Percentiles rank a stretch among this genome's conserved stretches.
phyloP scores from a whole-genome alignment of 2,329 filamentous ascomycete genomes.

The Davidsoniella virescens region DNA sequence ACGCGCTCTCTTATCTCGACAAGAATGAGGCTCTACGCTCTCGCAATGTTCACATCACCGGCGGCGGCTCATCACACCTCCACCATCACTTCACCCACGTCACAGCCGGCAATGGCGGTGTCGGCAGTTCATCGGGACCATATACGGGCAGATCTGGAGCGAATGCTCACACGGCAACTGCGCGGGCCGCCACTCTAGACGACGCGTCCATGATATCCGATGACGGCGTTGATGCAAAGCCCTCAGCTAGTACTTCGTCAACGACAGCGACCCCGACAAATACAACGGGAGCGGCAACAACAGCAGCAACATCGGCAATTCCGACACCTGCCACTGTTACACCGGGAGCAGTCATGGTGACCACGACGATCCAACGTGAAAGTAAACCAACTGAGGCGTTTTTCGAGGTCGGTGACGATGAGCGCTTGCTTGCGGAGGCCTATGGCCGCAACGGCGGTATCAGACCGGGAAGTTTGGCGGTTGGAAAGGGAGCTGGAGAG shows the following conservation, averaged over 20 bases:
- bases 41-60: not conserved
- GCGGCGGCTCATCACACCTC: not conserved
- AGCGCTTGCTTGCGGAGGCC: constrained; percentile 6
- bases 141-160: not conserved
- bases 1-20: constrained; percentile 6
- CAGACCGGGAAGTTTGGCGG: constrained; percentile 1
- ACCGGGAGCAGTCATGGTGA: constrained; percentile 20
- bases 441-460: not conserved
- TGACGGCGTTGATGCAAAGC: constrained; percentile 2
- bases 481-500: not conserved
- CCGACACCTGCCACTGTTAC: not conserved
- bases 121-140: not conserved
- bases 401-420: constrained; percentile 6
- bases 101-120: not conserved
- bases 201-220: constrained; percentile 1
- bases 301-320: not conserved
- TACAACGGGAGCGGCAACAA: not conserved
- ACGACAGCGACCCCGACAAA: not conserved
- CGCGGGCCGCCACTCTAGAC: constrained; percentile 6
- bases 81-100: not conserved
- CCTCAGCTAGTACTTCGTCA: not conserved
- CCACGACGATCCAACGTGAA: constrained; percentile 24
- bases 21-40: not conserved
- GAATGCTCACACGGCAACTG: constrained; percentile 6
- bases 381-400: constrained; percentile 17